Evolutionary conservation across 257 asterid genomes (phyloP), one percentile per base, ranked within the genome.

Genomic region (Echium plantagineum): DNA sequence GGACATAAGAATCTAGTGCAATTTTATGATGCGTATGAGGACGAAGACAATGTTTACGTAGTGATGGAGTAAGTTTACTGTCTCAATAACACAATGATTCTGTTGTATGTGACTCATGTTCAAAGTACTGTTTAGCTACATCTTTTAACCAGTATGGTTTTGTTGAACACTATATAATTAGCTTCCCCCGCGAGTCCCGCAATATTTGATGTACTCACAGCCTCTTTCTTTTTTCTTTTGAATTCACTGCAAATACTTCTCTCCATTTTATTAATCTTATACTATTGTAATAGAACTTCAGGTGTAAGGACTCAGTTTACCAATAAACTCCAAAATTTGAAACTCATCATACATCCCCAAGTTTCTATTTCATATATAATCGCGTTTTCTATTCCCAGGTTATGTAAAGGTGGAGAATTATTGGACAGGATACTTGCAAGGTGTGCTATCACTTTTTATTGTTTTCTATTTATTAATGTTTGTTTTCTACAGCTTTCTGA

Each of bases 381-480:
- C 7, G 2, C 56, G 21, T 65, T 60, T 58, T 15, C 52, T 21
- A 63, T 56, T 55, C 54, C 32, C 87, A 89, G 95, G 78, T 76
- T 89, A 72, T 89, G 97, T 74, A 72, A 71, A 73, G 97, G 95
- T 52, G 97, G 97, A 63, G 97, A 89, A 63, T 65, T 89, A 63
- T 67, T 86, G 63, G 94, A 89, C 67, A 72, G 85, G 52, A 84
- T 89, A 65, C 94, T 89, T 69, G 72, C 90, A 32, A 89, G 86
- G 95, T 80, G 59, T 16, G 58, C 46, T n/a, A 60, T 28, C 31
- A 21, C 38, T 22, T 21, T 28, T 54, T 54, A 32, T 18, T 67
- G 15, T 62, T 54, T 64, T 20, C n/a, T 55, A n/a, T n/a, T 30
- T n/a, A 26, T 15, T 21, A 31, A 21, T 7, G 47, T 21, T 13